A percentile compares a stretch with the other conserved stretches of the same genome.
Conservation (phyloP, 2,329 filamentous ascomycete species). For the Calonectria hawksworthii region DNA sequence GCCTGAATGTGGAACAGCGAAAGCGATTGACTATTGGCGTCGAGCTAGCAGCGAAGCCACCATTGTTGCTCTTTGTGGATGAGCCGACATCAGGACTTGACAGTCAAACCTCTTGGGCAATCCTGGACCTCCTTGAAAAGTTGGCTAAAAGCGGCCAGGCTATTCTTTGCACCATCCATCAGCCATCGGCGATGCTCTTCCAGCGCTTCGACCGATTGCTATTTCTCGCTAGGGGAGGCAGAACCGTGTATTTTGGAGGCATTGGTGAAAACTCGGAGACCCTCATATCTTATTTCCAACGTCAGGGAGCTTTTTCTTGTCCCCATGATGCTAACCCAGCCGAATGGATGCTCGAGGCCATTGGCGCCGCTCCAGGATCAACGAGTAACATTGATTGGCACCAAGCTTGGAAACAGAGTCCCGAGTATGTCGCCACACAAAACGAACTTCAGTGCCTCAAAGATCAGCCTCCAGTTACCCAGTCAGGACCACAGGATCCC, state of each 20-base stretch:
- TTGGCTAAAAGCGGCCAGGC: conserved; percentile 90
- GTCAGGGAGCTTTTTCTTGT: conserved; percentile 76
- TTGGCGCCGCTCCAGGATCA: conserved; percentile 74
- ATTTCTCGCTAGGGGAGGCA: conserved; percentile 81
- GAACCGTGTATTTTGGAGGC: conserved; percentile 85
- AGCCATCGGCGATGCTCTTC: conserved; percentile 95
- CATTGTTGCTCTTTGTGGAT: conserved; percentile 90
- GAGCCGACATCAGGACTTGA: conserved; percentile 96
- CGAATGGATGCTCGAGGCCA: conserved; percentile 81
- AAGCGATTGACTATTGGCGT: conserved; percentile 93
- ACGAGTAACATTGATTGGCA: conserved; percentile 76
- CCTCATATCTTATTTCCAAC: conserved; percentile 82
- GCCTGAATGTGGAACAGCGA: conserved; percentile 78
- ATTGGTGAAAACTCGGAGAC: conserved; percentile 79
- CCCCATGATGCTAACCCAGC: conserved; percentile 81
- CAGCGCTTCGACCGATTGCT: conserved; percentile 88
- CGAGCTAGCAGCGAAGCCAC: conserved; percentile 93
- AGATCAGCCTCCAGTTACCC: conserved; percentile 51
- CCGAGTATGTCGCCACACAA: conserved; percentile 69
- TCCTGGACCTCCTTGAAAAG: conserved; percentile 88
- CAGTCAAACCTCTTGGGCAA: conserved; percentile 93
- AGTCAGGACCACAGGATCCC: conserved; percentile 51
- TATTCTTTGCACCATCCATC: conserved; percentile 95
- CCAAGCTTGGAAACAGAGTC: conserved; percentile 70
- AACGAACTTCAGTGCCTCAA: conserved; percentile 67